Evolutionary conservation across 1,284 basidiomycete genomes (phyloP), one percentile per base, ranked within the genome.

Genomic region (Moniliophthora roreri): DNA sequence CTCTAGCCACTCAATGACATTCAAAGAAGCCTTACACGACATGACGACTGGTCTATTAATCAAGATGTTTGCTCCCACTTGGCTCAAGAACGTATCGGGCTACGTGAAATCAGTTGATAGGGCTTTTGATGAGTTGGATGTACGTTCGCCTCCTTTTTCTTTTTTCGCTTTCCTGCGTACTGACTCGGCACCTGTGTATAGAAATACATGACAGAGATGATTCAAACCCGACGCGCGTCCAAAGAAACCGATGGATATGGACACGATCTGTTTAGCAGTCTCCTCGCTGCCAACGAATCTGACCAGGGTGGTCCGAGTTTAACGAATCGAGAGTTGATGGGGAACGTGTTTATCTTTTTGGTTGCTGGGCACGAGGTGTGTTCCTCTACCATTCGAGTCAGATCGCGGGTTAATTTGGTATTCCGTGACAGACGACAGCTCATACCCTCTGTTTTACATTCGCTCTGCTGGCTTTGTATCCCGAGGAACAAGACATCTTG

Each of bases 401-500:
- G n/a, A n/a, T n/a, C n/a, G n/a, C n/a, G n/a, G n/a, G n/a, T n/a
- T n/a, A n/a, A n/a, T n/a, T n/a, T n/a, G n/a, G n/a, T n/a, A n/a
- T n/a, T n/a, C n/a, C n/a, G n/a, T n/a, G n/a, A n/a, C n/a, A n/a
- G n/a, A n/a, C n/a, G n/a, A 67, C 69, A 1, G 70, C 71, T 6
- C 67, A 74, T 52, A 68, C 70, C 9, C 55, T 76, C 2, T 62
- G 66, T 3, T 72, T 69, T 39, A 58, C 69, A 2, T 56, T 75
- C 3, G 68, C 60, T 1, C 63, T 70, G 18, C 62, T 77, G 1
- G 70, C 73, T 3, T 51, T 75, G 2, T 61, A 75, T 59, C 73
- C 68, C 1, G 67, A 72, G 6, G 65, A 67, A 48, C 75, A 77
- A 58, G 67, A 72, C 16, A 64, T 64, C 45, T 57, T 72, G 0